These are phyloP conservation scores for Vitellaria paradoxa DNA, from an alignment of 179 eudicot species.

Conservation along the genomic window DNA sequence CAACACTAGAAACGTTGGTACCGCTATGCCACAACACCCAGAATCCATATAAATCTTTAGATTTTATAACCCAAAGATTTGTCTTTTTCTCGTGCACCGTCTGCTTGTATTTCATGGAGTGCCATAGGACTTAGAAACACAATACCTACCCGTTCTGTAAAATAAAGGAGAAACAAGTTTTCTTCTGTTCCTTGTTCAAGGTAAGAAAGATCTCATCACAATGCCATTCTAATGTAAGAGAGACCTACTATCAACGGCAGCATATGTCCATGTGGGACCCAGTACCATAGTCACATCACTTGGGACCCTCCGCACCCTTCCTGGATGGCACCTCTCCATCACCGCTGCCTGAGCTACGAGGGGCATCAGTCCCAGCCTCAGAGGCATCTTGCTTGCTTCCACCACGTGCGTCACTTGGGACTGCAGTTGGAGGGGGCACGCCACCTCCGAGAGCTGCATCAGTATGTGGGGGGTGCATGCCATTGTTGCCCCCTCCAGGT, in stretches of 20 bases:
- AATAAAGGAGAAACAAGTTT: neutral
- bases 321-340: slow-evolving; percentile 21
- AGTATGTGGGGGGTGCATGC: slow-evolving; percentile 25
- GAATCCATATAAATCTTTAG: too few species aligned
- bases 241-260: slow-evolving; percentile 13
- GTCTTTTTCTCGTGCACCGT: neutral
- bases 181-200: neutral
- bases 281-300: slow-evolving; percentile 13
- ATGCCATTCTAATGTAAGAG: neutral
- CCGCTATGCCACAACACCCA: too few species aligned
- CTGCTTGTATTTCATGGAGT: neutral
- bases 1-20: too few species aligned
- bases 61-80: too few species aligned
- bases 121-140: neutral
- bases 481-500: slow-evolving; percentile 47
- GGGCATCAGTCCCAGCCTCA: slow-evolving; percentile 28
- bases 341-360: slow-evolving; percentile 16
- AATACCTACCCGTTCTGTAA: neutral
- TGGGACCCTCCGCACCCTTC: slow-evolving; percentile 28
- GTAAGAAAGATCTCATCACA: too few species aligned
- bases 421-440: slow-evolving; percentile 34
- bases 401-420: slow-evolving; percentile 37
- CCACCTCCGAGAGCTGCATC: slow-evolving; percentile 33
- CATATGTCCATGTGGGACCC: neutral
- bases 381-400: slow-evolving; percentile 53